phyloP scores from a whole-genome alignment of 78 protist genomes.

The Speleostelium caveatum region DNA sequence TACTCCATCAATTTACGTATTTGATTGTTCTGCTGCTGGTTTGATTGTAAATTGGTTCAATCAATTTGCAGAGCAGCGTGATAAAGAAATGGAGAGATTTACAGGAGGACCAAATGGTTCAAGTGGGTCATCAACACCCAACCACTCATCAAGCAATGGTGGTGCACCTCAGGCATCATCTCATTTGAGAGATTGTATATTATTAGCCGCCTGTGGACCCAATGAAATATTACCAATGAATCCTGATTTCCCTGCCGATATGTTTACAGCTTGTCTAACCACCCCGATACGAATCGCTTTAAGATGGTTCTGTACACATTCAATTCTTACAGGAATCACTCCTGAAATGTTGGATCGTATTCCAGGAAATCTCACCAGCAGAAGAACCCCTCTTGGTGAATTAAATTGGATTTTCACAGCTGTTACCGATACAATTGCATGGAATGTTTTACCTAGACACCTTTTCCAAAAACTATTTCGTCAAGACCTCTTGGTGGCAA shows the following conservation, averaged over 20 bases:
- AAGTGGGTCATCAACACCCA: background rate
- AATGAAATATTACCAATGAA: slow-evolving; percentile 93
- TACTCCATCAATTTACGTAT: slow-evolving; percentile 91
- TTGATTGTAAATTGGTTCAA: slow-evolving; percentile 87
- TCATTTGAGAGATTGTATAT: slow-evolving; percentile 83
- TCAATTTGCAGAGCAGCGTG: slow-evolving; percentile 85
- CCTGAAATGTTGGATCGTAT: slow-evolving; percentile 80
- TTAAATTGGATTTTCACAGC: slow-evolving; percentile 99
- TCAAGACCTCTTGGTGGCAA: slow-evolving; percentile 96
- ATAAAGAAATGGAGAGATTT: slow-evolving; percentile 70
- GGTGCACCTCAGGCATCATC: slow-evolving; percentile 7
- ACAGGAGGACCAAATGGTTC: background rate
- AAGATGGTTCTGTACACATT: slow-evolving; percentile 81
- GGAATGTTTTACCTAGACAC: slow-evolving; percentile 92
- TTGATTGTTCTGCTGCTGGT: slow-evolving; percentile 98
- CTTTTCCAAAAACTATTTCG: slow-evolving; percentile 95
- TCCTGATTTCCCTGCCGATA: slow-evolving; percentile 97
- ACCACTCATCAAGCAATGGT: background rate
- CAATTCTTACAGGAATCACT: slow-evolving; percentile 78
- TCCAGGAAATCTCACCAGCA: slow-evolving; percentile 89
- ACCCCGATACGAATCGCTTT: slow-evolving; percentile 97
- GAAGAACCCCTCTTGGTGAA: slow-evolving; percentile 96
- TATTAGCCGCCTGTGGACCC: slow-evolving; percentile 96
- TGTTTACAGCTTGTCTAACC: slow-evolving; percentile 98
- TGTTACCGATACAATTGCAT: slow-evolving; percentile 99